Percentiles rank a stretch among this genome's conserved stretches.
Conservation (phyloP, 129 eudicot species). For the Flaveria linearis region DNA sequence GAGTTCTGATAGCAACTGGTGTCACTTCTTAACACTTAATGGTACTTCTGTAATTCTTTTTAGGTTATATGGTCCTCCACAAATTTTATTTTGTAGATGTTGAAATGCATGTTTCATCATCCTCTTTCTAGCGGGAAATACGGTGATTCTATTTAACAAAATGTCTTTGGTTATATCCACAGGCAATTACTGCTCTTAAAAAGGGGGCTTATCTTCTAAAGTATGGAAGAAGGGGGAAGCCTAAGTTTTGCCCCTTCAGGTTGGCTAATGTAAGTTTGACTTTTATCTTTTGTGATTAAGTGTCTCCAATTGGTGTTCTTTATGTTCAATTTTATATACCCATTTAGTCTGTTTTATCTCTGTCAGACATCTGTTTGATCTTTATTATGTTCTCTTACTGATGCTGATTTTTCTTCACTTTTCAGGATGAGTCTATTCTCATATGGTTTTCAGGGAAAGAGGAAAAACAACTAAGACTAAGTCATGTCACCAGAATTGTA, state of each 20-base stretch:
- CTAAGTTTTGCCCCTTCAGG: slow-evolving; percentile 95
- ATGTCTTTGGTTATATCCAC: slow-evolving; percentile 17
- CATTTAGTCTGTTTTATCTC: not conserved
- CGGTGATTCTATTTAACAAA: slow-evolving; percentile 13
- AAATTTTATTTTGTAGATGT: slow-evolving; percentile 10
- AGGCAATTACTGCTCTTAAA: slow-evolving; percentile 91
- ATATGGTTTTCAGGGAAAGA: slow-evolving; percentile 94
- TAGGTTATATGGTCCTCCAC: slow-evolving; percentile 6
- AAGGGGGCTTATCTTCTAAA: slow-evolving; percentile 93
- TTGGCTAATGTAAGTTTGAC: slow-evolving; percentile 72
- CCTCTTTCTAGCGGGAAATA: not conserved
- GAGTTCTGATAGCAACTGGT: not conserved
- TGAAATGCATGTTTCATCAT: slow-evolving; percentile 20
- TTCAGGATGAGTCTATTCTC: slow-evolving; percentile 85
- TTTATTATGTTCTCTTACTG: not conserved
- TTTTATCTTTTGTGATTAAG: slow-evolving; percentile 13
- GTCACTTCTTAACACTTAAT: not conserved
- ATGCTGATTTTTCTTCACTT: slow-evolving; percentile 23
- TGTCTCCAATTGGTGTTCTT: not conserved
- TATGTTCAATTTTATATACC: not conserved
- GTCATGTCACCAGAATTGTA: slow-evolving; percentile 76
- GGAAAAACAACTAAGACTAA: slow-evolving; percentile 75
- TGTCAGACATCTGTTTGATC: not conserved
- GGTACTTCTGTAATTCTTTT: not conserved
- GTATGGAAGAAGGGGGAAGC: slow-evolving; percentile 96